Evolutionary conservation across 176 grass and related monocot genomes (phyloP), one percentile per base, ranked within the genome.

Genomic region (Carex cristatella): DNA sequence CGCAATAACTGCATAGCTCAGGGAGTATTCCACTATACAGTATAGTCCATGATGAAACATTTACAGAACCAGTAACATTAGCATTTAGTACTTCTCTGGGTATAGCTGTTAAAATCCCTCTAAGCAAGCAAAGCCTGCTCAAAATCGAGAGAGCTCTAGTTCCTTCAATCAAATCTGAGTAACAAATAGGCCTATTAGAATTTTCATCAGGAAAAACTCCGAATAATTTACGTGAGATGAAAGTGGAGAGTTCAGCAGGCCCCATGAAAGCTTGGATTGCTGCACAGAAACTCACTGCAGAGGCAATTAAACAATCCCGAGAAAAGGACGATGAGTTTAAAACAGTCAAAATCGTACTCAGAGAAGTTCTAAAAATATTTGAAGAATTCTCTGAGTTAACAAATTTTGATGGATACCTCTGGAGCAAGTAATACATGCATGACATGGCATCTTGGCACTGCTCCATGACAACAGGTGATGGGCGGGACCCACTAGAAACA

Each of bases 401-500:
- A 72, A 98, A 95, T 79, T 86, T 90, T 65, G 80, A 89, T 16
- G 96, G 91, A 84, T 95, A 94, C 72, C 88, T 85, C 88, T 98
- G 96, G 81, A 98, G 89, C 91, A 98, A 87, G 88, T 95, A 98
- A 71, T 98, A 95, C 88, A 98, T 87, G 89, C 96, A 98, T 84
- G 96, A 98, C 96, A 98, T 94, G 65, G 93, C 88, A 51, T 95
- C 96, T 67, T 98, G 96, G 90, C 93, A 95, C 87, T 92, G 93
- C 71, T 98, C 96, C 96, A 98, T 95, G n/a, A 95, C 93, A 42
- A 92, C 88, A 5, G 93, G 96, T 46, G 93, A 98, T 31, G 91
- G 93, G 1, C 90, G 87, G 61, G 85, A 98, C 12, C 96, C 96
- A 74, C 46, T 84, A 82, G 19, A 72, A 77, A 91, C 89, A 84